Percentiles rank a stretch among this genome's conserved stretches.
Conservation (phyloP, 1,139 yeast species). For the Zhuliangozyma blackwelliae region DNA sequence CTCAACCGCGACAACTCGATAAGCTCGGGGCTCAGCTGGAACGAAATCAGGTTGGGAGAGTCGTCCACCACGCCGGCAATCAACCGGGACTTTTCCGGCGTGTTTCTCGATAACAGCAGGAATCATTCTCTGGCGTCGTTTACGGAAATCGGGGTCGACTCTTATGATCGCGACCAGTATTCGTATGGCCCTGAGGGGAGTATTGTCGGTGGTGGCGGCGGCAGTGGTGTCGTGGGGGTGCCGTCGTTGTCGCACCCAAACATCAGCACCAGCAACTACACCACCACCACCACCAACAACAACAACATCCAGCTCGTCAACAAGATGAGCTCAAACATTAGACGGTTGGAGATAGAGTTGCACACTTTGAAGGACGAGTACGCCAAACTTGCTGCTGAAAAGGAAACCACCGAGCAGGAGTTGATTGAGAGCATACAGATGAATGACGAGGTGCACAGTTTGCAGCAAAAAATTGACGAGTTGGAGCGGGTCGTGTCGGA, state of each 20-base stretch:
- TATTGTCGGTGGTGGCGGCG: conserved; percentile 1
- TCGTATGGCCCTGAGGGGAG: conserved; percentile 1
- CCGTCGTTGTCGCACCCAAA: conserved; percentile 1
- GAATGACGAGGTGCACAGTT: conserved; percentile 43
- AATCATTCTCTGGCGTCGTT: conserved; percentile 19
- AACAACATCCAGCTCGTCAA: conserved; percentile 58
- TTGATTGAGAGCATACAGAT: conserved; percentile 43
- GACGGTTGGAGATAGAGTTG: conserved; percentile 77
- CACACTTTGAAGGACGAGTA: conserved; percentile 63
- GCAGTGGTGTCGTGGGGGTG: conserved; percentile 8
- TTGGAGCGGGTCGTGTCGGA: conserved; percentile 35
- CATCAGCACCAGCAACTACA: too few relatives aligned
- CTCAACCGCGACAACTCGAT: conserved; percentile 11
- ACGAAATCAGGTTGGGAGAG: conserved; percentile 30
- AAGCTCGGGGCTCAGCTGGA: conserved; percentile 11
- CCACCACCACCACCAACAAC: conserved; percentile 10
- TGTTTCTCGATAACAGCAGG: conserved; percentile 13
- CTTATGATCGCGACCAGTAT: conserved; percentile 7
- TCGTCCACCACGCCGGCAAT: conserved; percentile 31
- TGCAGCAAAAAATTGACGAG: conserved; percentile 30
- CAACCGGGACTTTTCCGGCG: conserved; percentile 10
- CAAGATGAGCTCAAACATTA: conserved; percentile 68
- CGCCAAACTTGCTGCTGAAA: conserved; percentile 48
- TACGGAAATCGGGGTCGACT: conserved; percentile 16
- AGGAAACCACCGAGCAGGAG: conserved; percentile 65